A percentile compares a stretch with the other conserved stretches of the same genome.
Conservation (phyloP, 148 eudicot genomes). For the Rhododendron simsii region DNA sequence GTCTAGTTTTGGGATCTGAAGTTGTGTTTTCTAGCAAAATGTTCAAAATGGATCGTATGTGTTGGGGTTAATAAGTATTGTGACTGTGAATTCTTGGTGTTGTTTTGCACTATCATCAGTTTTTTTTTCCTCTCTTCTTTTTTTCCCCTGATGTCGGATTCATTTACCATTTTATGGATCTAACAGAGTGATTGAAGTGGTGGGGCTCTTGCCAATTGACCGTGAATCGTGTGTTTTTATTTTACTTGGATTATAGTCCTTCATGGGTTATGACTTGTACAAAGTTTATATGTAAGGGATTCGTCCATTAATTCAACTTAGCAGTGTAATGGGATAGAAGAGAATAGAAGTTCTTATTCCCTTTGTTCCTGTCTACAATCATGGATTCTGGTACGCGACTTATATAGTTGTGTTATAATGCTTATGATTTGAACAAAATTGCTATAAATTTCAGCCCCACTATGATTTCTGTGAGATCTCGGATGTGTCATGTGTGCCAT, state of each 20-base stretch:
- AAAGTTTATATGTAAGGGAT: too few species aligned
- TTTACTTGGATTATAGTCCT: too few species aligned
- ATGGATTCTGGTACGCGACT: background rate
- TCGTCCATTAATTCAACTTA: background rate
- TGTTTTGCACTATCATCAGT: background rate
- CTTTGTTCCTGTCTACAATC: background rate
- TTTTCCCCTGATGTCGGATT: background rate
- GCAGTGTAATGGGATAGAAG: background rate
- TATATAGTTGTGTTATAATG: background rate
- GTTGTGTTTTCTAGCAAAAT: background rate
- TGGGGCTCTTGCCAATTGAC: background rate
- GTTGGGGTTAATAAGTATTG: background rate
- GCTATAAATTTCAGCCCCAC: background rate
- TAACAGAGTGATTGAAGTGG: background rate
- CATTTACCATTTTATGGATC: background rate
- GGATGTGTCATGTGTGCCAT: background rate
- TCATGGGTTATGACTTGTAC: too few species aligned
- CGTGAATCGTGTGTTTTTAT: too few species aligned
- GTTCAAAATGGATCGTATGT: background rate
- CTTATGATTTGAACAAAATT: background rate
- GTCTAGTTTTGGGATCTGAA: constrained; percentile 4
- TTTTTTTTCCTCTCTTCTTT: background rate
- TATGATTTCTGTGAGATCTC: background rate
- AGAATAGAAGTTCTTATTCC: background rate
- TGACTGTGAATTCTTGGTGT: background rate